Conservation (phyloP, 2,329 filamentous ascomycete genomes). For the Fusarium sp. region DNA sequence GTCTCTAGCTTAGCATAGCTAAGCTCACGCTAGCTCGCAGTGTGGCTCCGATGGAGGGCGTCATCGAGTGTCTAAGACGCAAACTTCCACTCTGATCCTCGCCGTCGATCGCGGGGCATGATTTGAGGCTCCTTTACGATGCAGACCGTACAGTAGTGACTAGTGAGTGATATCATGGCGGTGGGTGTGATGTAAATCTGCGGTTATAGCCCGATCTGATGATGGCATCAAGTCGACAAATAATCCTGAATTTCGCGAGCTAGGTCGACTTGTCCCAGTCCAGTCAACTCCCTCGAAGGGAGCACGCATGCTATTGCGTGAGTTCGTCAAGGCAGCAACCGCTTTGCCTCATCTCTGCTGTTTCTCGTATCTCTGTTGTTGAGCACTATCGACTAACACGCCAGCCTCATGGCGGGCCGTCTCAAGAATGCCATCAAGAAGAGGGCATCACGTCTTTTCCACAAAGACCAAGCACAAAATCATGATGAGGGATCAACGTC, state of each 20-base stretch:
- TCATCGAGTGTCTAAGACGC: conserved; percentile 25
- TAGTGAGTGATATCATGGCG: neutral
- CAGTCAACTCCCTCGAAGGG: neutral
- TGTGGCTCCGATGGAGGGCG: conserved; percentile 17
- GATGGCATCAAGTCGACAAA: conserved; percentile 13
- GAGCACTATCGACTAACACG: neutral
- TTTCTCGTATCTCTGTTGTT: neutral
- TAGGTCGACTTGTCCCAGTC: neutral
- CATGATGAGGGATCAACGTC: conserved; percentile 4
- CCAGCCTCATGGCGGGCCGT: conserved; percentile 24
- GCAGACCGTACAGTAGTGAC: neutral
- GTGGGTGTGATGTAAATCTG: conserved; percentile 13
- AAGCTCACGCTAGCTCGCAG: conserved; percentile 21
- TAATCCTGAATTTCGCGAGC: neutral
- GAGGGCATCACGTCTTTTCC: conserved; percentile 33
- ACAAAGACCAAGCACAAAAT: conserved; percentile 1
- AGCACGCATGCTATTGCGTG: neutral
- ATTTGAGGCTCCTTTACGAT: conserved; percentile 3
- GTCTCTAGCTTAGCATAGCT: conserved; percentile 5
- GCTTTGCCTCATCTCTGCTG: neutral
- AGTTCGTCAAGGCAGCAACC: conserved; percentile 20
- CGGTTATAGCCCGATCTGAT: neutral
- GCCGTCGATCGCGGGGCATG: conserved; percentile 26
- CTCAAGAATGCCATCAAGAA: conserved; percentile 37
- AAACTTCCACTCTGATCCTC: conserved; percentile 32